Evolutionary conservation across 345 rosid species (phyloP), one percentile per base, ranked within the genome.

Genomic region (Trapa incisa): DNA sequence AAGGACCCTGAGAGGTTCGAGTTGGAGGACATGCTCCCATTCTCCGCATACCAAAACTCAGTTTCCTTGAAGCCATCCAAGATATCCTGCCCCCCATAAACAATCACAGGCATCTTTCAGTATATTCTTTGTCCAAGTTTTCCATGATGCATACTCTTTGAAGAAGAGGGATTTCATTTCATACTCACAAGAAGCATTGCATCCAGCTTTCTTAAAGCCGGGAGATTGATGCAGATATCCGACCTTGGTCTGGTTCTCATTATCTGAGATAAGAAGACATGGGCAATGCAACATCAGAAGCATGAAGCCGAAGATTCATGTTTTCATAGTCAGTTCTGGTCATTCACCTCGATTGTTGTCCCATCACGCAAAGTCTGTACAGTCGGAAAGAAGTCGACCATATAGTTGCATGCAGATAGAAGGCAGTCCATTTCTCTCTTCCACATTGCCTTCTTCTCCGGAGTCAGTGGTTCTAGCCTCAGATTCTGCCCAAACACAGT

Each of bases 341-440:
- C 60, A 9, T 52, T 66, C 64, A 89, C 96, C 89, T 89, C 95
- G 69, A 94, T 74, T 53, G 75, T 70, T 6, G 85, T 78, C 77
- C 95, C 96, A 41, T 84, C 83, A 8, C 33, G 72, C 65, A 84
- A 84, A 72, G 73, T 83, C 69, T 89, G 91, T 64, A 77, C 77
- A 1, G 81, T 71, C 64, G 96, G 89, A 52, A 73, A 75, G 61
- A 94, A 80, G 65, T 94, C 97, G 14, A 91, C 87, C 15, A 91
- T 87, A 81, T 83, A 87, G 71, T 94, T 86, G 43, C 96, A 87
- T 9, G 91, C 92, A 3, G 96, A 89, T 54, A 94, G 75, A 69
- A 94, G 91, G 68, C 93, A 94, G 47, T 81, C 72, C 97, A 91
- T 91, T 83, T 91, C 99, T 83, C 96, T 81, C 61, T 75, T 84